Percentiles rank a stretch among this genome's conserved stretches.
Evolutionary conservation across 2,329 filamentous ascomycete genomes (phyloP).

Genomic region (Neofusicoccum ribis): DNA sequence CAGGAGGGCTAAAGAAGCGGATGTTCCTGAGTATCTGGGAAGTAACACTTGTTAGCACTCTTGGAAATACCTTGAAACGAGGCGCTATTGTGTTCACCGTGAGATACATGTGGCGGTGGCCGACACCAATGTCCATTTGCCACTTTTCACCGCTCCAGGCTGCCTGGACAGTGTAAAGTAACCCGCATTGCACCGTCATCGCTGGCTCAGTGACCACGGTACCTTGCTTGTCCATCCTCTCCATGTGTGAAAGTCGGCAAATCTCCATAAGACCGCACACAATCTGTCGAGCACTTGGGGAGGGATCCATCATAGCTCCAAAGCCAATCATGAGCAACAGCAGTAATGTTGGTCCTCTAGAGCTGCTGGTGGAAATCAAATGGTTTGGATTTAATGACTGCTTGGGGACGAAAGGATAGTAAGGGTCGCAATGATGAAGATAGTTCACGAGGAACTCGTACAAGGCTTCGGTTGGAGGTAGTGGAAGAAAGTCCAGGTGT

Average conservation of each 20-base stretch:
- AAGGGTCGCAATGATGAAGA: neutral
- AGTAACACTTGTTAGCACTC: neutral
- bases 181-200: constrained; percentile 49
- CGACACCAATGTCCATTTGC: constrained; percentile 52
- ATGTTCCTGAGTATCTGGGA: neutral
- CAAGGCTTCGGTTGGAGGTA: constrained; percentile 5
- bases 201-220: neutral
- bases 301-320: neutral
- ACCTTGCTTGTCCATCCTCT: neutral
- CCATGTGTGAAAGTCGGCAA: neutral
- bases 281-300: neutral
- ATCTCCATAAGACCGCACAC: constrained; percentile 16
- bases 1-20: constrained; percentile 2
- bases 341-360: neutral
- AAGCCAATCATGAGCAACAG: constrained; percentile 14
- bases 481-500: constrained; percentile 2
- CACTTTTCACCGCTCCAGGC: constrained; percentile 63
- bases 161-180: constrained; percentile 57
- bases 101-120: neutral
- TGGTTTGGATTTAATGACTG: neutral
- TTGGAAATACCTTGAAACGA: neutral
- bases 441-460: neutral
- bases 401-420: neutral
- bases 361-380: neutral
- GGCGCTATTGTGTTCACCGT: constrained; percentile 46